These are phyloP conservation scores for Malania oleifera DNA, from an alignment of 164 flowering plant genomes.

Conservation along the genomic window DNA sequence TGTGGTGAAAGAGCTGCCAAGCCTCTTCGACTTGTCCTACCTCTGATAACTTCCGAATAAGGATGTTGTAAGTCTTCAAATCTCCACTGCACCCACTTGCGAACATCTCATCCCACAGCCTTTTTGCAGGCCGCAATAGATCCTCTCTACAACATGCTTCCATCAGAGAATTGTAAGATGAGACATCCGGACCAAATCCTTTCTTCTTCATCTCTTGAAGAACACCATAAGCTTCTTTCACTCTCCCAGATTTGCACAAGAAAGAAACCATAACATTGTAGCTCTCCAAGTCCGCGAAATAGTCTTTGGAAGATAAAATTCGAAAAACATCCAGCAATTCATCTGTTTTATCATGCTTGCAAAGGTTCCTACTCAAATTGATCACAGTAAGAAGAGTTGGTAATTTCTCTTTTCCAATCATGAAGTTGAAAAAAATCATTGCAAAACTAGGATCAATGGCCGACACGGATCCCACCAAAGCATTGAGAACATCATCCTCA, in stretches of 20 bases:
- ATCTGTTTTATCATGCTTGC: conserved; percentile 44
- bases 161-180: conserved; percentile 64
- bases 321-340: conserved; percentile 50
- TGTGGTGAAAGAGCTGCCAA: conserved; percentile 48
- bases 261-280: conserved; percentile 60
- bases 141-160: conserved; percentile 91
- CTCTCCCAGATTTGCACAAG: conserved; percentile 68
- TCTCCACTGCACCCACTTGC: conserved; percentile 59
- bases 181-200: conserved; percentile 59
- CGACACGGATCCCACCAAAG: conserved; percentile 70
- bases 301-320: conserved; percentile 41
- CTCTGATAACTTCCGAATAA: conserved; percentile 64
- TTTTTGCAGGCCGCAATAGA: conserved; percentile 78
- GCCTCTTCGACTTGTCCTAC: conserved; percentile 62
- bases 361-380: conserved; percentile 64
- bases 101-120: conserved; percentile 98
- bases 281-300: conserved; percentile 55
- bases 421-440: conserved; percentile 41
- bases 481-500: conserved; percentile 68
- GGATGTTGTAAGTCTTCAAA: conserved; percentile 61
- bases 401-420: conserved; percentile 47
- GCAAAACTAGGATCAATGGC: conserved; percentile 48
- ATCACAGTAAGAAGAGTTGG: conserved; percentile 60
- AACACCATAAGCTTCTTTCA: conserved; percentile 68
- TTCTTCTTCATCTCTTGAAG: conserved; percentile 82